Base-by-base conservation (phyloP, 2,329 filamentous ascomycete species). In the Arthrobotrys conoides region DNA sequence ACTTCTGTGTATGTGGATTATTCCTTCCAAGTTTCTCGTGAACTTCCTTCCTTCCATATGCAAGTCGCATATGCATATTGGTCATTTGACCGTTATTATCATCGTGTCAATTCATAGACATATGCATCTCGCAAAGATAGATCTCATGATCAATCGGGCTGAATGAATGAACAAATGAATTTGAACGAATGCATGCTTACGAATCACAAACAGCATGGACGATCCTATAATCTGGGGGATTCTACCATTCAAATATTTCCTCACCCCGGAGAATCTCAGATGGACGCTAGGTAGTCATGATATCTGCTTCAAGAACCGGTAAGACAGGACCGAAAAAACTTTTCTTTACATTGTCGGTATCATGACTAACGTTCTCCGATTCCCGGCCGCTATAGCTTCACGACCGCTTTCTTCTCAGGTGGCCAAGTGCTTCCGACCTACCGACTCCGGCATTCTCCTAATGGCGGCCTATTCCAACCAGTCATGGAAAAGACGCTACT, bases 191-290 rank as follows among this genome's bases (percentile, higher is more conserved):
- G 3, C 84, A 73, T 80, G 80, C 80, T 78, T 72, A 71, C 81
- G 63, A 49, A 65, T 57, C 38, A 61, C 5, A 81, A 33, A 80
- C 84, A 97, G 95, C 76, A 86, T 98, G 82, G 96, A 99, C 85
- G 96, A 99, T 85, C 96, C 96, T 27, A 86, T 98, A 75, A 90
- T 97, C 81, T 99, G 95, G 95, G 96, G 95, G 18, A 89, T 93
- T 41, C 86, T 99, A 3, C 96, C 96, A 0, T 84, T 93, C 55
- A 88, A 88, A 63, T 93, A 96, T 83, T 86, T 89, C 80, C 90
- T 92, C 82, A 89, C 91, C 76, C 89, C 92, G 20, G 87, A 88
- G 71, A 96, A 94, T 83, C 88, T 94, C 82, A 90, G 96, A 84
- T 98, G 94, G 93, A 90, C 91, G 9, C 88, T 99, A 69, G 96